A percentile compares a stretch with the other conserved stretches of the same genome.
Evolutionary conservation across 257 asterid species (phyloP).

Genomic region (Solanum clarkiae): DNA sequence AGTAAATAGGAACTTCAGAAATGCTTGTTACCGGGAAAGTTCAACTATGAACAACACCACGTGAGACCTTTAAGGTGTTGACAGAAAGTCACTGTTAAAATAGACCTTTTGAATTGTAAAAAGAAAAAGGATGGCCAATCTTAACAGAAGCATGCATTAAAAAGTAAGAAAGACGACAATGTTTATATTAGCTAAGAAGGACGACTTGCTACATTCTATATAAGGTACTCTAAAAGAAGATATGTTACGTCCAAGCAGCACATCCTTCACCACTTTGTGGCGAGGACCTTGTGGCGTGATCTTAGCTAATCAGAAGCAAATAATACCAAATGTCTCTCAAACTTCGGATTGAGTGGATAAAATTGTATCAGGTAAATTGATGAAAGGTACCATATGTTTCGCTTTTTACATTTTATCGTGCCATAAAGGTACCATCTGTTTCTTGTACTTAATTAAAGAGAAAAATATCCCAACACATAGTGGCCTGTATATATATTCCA

Average conservation of each 20-base stretch:
- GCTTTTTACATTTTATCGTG: no score
- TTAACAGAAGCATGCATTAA: background rate
- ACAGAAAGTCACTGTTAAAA: background rate
- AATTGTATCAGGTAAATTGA: background rate
- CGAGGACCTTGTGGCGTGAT: background rate
- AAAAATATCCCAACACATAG: background rate
- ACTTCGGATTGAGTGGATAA: background rate
- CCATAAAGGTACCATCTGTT: background rate
- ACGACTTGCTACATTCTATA: background rate
- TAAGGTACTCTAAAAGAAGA: background rate
- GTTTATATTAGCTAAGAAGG: background rate
- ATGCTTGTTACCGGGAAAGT: background rate
- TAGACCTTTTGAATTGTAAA: background rate
- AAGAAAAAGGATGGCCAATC: background rate
- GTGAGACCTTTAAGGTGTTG: background rate
- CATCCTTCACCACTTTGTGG: background rate
- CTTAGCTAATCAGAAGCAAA: background rate
- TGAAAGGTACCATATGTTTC: background rate
- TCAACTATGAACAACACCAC: background rate
- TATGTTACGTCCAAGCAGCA: background rate
- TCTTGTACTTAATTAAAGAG: background rate
- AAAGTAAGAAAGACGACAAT: background rate
- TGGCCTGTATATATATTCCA: background rate
- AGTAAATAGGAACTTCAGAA: background rate
- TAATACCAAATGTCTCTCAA: background rate